Evolutionary conservation across 805 yeast genomes (phyloP), one percentile per base, ranked within the genome.

Genomic region (Aciculoconidium aculeatum): DNA sequence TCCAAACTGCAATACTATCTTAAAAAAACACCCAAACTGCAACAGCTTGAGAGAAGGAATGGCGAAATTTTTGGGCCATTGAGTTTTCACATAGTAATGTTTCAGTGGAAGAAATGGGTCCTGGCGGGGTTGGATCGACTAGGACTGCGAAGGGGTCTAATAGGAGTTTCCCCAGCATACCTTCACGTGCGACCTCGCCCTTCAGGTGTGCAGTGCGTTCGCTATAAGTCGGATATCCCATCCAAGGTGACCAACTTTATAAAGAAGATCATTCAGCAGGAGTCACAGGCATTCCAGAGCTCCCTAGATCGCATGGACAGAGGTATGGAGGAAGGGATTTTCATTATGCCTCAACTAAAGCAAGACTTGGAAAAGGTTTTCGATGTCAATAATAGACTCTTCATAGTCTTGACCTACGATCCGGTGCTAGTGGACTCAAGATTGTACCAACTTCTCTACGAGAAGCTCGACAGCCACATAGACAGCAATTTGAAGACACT

Each of bases 391-490:
- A 55, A 55, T 30, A 48, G 49, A 31, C 41, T 63, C 12, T 38
- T 44, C 14, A 35, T 49, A n/a, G 34, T 58, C 15, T 42, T 61
- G 20, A 45, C 57, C 3, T 53, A 48, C 36, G 53, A 51, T 27
- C 66, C 68, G 2, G 35, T 47, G 12, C 32, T 44, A n/a, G 47
- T 63, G 7, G 49, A 49, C 19, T 61, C 65, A 7, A 32, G 41
- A 12, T 35, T 51, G 15, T 51, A 60, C 28, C 22, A 48, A 7
- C 34, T 47, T 17, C 42, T 43, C 24, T 39, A 43, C 28, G 33
- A 40, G 8, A 27, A 35, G 13, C 17, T 44, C 17, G 45, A 40
- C 14, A 36, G 36, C 4, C 40, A 42, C 5, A 31, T 53, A 9
- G 49, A 47, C 20, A 45, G 38, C 11, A 37, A 36, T 6, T 33